These are phyloP conservation scores for Penicillium canescens DNA, from an alignment of 495 filamentous ascomycete species.

Conservation along the genomic window DNA sequence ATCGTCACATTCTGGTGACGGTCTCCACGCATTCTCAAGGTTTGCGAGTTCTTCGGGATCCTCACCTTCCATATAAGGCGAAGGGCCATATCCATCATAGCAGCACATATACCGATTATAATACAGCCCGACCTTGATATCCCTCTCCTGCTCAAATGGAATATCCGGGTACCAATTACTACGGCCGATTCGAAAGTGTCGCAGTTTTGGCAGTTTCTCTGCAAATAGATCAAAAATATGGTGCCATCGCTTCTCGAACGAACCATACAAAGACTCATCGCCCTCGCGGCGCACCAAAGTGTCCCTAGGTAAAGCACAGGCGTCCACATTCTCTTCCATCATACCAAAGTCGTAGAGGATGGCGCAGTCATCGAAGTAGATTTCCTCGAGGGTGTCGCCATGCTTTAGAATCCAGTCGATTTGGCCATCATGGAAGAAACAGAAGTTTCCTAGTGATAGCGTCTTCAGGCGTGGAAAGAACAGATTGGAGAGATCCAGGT, in stretches of 20 bases:
- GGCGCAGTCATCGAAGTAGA: constrained; percentile 19
- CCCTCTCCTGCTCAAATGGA: constrained; percentile 8
- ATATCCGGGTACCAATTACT: constrained; percentile 1
- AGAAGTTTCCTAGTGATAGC: constrained; percentile 4
- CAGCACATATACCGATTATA: constrained; percentile 2
- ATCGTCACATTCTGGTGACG: constrained; percentile 6
- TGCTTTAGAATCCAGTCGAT: constrained; percentile 16
- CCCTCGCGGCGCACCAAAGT: neutral
- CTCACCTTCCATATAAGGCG: constrained; percentile 2
- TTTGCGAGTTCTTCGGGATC: neutral
- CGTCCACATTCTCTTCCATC: constrained; percentile 5
- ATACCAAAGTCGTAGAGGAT: constrained; percentile 11
- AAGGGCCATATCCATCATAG: constrained; percentile 4
- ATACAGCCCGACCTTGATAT: constrained; percentile 6
- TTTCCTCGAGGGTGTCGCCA: constrained; percentile 12
- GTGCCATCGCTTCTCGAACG: constrained; percentile 9
- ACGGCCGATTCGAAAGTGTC: constrained; percentile 7
- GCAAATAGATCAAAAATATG: constrained; percentile 9
- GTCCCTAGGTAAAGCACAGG: constrained; percentile 2
- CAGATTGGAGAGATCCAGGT: constrained; percentile 2
- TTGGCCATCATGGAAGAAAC: constrained; percentile 2
- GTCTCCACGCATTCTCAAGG: constrained; percentile 1
- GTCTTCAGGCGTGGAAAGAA: constrained; percentile 6
- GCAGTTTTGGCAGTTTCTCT: constrained; percentile 6
- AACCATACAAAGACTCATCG: neutral